Evolutionary conservation across 106 monocot species (phyloP), one percentile per base, ranked within the genome.

Genomic region (Dactylorhiza incarnata): DNA sequence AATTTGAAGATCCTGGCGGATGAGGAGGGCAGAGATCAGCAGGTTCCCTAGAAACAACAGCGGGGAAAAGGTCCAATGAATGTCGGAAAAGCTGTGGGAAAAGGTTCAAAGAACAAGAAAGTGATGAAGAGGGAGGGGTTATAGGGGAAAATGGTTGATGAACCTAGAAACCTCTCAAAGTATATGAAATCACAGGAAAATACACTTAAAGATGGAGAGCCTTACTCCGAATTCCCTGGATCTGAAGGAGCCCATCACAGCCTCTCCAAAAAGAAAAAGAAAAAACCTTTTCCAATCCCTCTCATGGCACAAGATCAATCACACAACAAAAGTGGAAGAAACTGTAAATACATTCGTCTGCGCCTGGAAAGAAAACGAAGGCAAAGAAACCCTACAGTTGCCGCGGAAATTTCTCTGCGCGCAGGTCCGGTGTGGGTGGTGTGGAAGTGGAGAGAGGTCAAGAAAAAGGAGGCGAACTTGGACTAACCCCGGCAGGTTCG

Each of bases 191-290:
- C 74, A 75, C 80, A 75, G 55, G 80, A 75, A 68, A 75, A 55
- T 50, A 74, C 68, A 68, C 75, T 13, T 67, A 75, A 80, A 75
- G 67, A 54, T 55, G 68, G 58, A 66, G 23, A 2, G 12, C 43
- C 59, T 44, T 13, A 24, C 25, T 8, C 73, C 37, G 77, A 49
- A 77, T 86, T 74, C 78, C 86, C 80, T 83, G 83, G 83, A 81
- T 86, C 83, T 78, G 45, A 81, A 78, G 81, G 81, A 80, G 81
- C 22, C 71, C 16, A 48, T 48, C 71, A 48, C 71, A 22, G 22
- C 71, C 48, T 71, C 71, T 71, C n/a, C 71, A 4, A 22, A 22
- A 17, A 4, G 7, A 26, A 71, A 46, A 37, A 68, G 8, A 45
- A 71, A 45, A 4, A 20, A 5, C 17, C 19, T 48, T 71, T 20